These are phyloP conservation scores for Arxiozyma slooffiae DNA, from an alignment of 1,139 yeast species.

Conservation along the genomic window DNA sequence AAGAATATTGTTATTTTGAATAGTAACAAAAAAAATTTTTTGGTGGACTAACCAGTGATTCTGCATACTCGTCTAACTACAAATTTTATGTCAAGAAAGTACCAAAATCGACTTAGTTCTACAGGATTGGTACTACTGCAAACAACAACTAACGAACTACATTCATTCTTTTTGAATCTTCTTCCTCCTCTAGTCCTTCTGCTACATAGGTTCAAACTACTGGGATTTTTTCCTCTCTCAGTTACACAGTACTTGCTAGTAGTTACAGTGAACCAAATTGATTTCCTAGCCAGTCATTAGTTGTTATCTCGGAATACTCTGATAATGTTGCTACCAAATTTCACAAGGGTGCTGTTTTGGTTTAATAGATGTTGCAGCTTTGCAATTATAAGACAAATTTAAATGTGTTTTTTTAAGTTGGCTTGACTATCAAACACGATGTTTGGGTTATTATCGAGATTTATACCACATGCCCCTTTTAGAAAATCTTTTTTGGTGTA, in stretches of 20 bases:
- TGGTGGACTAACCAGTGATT: constrained; percentile 8
- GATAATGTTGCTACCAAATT: constrained; percentile 9
- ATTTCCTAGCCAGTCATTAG: not conserved
- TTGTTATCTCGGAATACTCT: constrained; percentile 4
- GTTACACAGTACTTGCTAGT: constrained; percentile 3
- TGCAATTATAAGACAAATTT: constrained; percentile 6
- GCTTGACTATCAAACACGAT: not conserved
- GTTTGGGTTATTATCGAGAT: too few relatives aligned
- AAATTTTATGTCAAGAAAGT: not conserved
- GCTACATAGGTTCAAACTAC: constrained; percentile 1
- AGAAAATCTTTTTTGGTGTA: not conserved
- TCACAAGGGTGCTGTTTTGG: constrained; percentile 6
- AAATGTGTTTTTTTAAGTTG: too few relatives aligned
- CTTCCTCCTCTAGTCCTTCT: constrained; percentile 2
- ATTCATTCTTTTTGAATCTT: constrained; percentile 4
- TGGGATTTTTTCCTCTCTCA: constrained; percentile 4
- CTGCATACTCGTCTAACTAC: not conserved
- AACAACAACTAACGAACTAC: constrained; percentile 8
- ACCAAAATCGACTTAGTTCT: not conserved
- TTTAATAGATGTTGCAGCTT: constrained; percentile 9
- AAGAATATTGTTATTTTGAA: constrained; percentile 18
- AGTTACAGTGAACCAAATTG: constrained; percentile 3
- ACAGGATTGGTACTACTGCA: constrained; percentile 5
- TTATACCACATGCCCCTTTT: not conserved
- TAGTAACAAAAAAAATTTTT: constrained; percentile 17